Conservation (phyloP, 2,329 filamentous ascomycete genomes). For the Fusarium buxicola region DNA sequence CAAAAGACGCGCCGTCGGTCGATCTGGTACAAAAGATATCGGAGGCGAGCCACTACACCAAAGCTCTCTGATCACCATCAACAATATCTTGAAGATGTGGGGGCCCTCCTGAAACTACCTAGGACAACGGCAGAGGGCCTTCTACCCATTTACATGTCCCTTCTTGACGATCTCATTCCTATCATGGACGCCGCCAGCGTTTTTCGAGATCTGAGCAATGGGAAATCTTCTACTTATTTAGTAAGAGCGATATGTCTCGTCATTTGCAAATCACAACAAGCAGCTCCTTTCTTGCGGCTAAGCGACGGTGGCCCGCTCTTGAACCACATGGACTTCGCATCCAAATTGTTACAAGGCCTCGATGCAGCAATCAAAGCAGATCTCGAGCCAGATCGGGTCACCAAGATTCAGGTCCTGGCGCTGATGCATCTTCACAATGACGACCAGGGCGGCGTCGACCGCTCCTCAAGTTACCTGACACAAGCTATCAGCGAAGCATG, state of each 20-base stretch:
- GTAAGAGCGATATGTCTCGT: conserved; percentile 43
- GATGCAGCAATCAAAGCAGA: conserved; percentile 44
- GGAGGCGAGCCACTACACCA: background rate
- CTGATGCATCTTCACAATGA: conserved; percentile 46
- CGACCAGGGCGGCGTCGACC: conserved; percentile 36
- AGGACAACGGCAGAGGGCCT: conserved; percentile 20
- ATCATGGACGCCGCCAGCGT: conserved; percentile 16
- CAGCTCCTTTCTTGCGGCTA: conserved; percentile 38
- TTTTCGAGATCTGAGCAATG: conserved; percentile 26
- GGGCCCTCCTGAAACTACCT: conserved; percentile 19
- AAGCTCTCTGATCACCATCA: conserved; percentile 17
- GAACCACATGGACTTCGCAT: conserved; percentile 31
- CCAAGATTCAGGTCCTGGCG: conserved; percentile 41
- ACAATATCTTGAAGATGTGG: conserved; percentile 11
- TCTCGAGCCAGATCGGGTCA: conserved; percentile 39
- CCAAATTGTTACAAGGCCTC: conserved; percentile 32
- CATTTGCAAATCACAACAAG: conserved; percentile 41
- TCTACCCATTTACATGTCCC: conserved; percentile 17
- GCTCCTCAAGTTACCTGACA: conserved; percentile 36
- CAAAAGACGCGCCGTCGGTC: conserved; percentile 3
- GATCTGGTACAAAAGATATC: conserved; percentile 22
- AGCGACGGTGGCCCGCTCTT: conserved; percentile 22
- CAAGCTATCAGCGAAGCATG: conserved; percentile 45
- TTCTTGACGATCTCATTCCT: conserved; percentile 22
- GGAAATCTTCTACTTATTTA: conserved; percentile 33